Base-by-base conservation (phyloP, 2,329 filamentous ascomycete species). In the Lizonia empirigonia region DNA sequence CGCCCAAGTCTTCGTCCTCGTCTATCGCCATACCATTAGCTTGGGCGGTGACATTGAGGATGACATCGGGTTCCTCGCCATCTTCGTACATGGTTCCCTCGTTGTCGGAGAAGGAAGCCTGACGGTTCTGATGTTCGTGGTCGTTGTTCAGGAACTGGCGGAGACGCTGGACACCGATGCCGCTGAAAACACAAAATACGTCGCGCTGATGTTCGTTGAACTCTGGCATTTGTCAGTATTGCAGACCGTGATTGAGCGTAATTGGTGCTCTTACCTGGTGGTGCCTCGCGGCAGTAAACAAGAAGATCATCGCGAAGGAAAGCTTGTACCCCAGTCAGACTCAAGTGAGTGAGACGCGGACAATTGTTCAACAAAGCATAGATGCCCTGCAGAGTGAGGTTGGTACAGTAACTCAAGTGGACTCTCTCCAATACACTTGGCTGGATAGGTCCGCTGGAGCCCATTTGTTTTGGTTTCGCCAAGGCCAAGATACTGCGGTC, bases 181-280 rank as follows among this genome's bases (percentile, higher is more conserved):
- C 93, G 1, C 92, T 97, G 73, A 99, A 99, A 45, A 99, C 94
- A 68, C 94, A 99, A 71, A 99, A 99, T 7, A 97, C 91, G 44
- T 93, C 88, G 56, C 94, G 86, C 72, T 99, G 94, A 68, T 97
- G 91, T 37, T 93, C 89, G 15, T 92, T 97, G 71, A 99, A 99
- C 74, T 97, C 94, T 86, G 10, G 0, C 1, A 7, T 1, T 18
- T 12, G 30, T 51, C 24, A 45, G 26, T 18, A 3, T 12, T 27
- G 7, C 19, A 36, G 7, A 18, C 16, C 45, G 20, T 23, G 9
- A 3, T 16, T 16, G 4, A 16, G 15, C 7, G 12, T 16, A 2
- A 2, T 18, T 5, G 13, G 22, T 15, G 15, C 12, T 54, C 78
- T 59, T 78, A 88, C 86, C 86, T 53, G 82, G 75, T 29, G 94